Percentiles rank a stretch among this genome's conserved stretches.
phyloP scores from a whole-genome alignment of 1,284 basidiomycete species.

The Xanthoconium separans region DNA sequence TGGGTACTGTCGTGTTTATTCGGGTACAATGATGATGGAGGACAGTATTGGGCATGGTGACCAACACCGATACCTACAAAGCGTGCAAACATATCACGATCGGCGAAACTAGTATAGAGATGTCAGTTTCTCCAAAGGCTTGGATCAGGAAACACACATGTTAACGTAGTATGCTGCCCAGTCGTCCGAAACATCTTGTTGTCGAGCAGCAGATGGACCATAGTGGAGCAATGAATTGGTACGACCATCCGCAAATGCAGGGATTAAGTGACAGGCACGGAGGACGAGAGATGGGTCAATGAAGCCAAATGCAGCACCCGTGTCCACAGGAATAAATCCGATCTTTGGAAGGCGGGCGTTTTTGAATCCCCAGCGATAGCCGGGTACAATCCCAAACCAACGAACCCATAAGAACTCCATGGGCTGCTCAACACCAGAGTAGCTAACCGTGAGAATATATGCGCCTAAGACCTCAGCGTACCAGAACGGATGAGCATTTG shows the following conservation, averaged over 20 bases:
- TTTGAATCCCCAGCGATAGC: slow-evolving; percentile 7
- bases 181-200: too few species aligned
- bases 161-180: too few species aligned
- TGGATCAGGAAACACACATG: too few species aligned
- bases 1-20: too few species aligned
- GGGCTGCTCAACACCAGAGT: neutral
- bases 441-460: neutral
- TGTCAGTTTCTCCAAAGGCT: too few species aligned
- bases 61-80: too few species aligned
- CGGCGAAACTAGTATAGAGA: too few species aligned
- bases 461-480: slow-evolving; percentile 12
- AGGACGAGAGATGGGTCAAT: neutral
- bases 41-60: too few species aligned
- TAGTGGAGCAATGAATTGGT: neutral
- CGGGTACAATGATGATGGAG: too few species aligned
- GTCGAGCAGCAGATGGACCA: neutral
- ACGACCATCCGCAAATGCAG: neutral
- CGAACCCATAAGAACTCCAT: slow-evolving; percentile 21
- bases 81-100: too few species aligned
- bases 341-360: slow-evolving; percentile 9
- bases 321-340: slow-evolving; percentile 4
- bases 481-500: slow-evolving; percentile 15
- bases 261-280: neutral
- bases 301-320: neutral
- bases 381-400: neutral